Evolutionary conservation across 2,329 filamentous ascomycete species (phyloP).

Genomic region (Paecilomyces dactylethromorphus): DNA sequence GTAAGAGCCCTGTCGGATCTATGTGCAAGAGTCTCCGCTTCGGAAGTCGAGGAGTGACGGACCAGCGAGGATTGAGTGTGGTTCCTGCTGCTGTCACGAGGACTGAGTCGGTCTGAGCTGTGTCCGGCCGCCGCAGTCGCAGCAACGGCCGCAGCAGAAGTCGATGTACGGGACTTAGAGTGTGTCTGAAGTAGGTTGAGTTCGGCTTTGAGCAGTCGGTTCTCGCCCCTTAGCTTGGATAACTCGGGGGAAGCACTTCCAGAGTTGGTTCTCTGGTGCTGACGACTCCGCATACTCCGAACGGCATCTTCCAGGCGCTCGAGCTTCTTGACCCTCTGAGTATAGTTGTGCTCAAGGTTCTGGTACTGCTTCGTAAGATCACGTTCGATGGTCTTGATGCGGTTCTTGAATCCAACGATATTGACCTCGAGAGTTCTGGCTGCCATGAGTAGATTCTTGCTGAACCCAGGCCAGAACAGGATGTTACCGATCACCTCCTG

Average conservation of each 20-base stretch:
- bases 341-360: conserved; percentile 71
- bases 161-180: conserved; percentile 48
- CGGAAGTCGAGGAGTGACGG: conserved; percentile 48
- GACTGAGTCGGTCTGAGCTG: conserved; percentile 27
- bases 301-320: conserved; percentile 79
- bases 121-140: conserved; percentile 25
- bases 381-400: conserved; percentile 79
- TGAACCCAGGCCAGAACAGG: conserved; percentile 70
- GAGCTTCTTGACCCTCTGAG: conserved; percentile 73
- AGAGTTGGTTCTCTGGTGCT: conserved; percentile 21
- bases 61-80: conserved; percentile 44
- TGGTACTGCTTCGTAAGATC: conserved; percentile 91
- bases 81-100: conserved; percentile 13
- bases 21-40: conserved; percentile 34
- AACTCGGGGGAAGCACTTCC: conserved; percentile 46
- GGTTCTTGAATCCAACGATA: conserved; percentile 67
- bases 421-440: conserved; percentile 82
- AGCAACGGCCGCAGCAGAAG: conserved; percentile 35
- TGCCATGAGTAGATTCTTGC: conserved; percentile 78
- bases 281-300: conserved; percentile 48
- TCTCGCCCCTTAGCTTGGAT: conserved; percentile 52
- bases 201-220: conserved; percentile 55
- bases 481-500: conserved; percentile 81
- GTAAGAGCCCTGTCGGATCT: conserved; percentile 22
- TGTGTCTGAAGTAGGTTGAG: conserved; percentile 64